Conservation (phyloP, 495 filamentous ascomycete genomes). For the Hypoxylon lienhwacheense region DNA sequence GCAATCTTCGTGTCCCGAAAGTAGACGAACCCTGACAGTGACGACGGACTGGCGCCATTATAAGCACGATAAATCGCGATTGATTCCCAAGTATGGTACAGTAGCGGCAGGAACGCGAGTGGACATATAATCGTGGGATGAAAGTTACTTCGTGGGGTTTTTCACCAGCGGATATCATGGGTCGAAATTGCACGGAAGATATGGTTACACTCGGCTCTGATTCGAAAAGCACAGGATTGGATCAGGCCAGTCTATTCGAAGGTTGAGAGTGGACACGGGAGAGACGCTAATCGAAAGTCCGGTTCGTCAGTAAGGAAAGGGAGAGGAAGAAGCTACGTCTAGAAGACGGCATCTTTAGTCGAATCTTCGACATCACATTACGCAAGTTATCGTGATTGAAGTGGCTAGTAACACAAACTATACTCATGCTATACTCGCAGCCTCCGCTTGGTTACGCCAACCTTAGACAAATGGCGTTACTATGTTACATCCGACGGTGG, state of each 20-base stretch:
- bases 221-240: constrained; percentile 25
- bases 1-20: constrained; percentile 16
- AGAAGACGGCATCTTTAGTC: constrained; percentile 25
- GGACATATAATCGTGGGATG: constrained; percentile 20
- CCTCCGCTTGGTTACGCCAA: constrained; percentile 27
- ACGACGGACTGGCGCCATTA: constrained; percentile 17
- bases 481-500: constrained; percentile 20
- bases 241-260: constrained; percentile 13
- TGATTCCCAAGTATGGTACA: constrained; percentile 27
- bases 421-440: constrained; percentile 11
- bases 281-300: constrained; percentile 18
- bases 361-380: constrained; percentile 33
- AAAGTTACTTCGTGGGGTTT: constrained; percentile 27
- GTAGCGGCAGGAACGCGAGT: constrained; percentile 11
- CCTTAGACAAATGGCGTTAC: constrained; percentile 34
- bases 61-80: constrained; percentile 25
- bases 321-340: not conserved
- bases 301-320: constrained; percentile 1
- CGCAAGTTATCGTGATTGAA: constrained; percentile 30
- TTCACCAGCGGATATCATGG: constrained; percentile 15
- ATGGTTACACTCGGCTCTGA: constrained; percentile 34
- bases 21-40: constrained; percentile 13
- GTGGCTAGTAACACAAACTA: constrained; percentile 15
- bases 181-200: constrained; percentile 17
- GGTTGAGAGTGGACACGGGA: constrained; percentile 7